Conservation (phyloP, 441 rosid genomes). For the Aleurites moluccanus region DNA sequence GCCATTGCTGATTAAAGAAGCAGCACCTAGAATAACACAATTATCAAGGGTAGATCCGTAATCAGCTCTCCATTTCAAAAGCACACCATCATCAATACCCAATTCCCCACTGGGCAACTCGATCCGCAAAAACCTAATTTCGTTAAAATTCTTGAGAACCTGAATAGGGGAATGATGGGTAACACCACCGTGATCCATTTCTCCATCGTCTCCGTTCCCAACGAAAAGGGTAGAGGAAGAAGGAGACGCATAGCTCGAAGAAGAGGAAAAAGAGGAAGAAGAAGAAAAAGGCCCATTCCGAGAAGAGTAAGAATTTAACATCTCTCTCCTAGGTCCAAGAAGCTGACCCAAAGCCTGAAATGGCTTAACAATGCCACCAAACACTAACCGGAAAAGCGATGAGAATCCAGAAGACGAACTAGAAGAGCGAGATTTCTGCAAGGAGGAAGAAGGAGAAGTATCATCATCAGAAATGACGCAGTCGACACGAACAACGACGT, state of each 20-base stretch:
- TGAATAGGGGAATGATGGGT: conserved; percentile 96
- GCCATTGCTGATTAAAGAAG: conserved; percentile 43
- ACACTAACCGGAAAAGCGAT: conserved; percentile 48
- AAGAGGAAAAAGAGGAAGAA: too few species aligned
- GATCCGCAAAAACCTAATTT: conserved; percentile 72
- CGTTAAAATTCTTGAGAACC: conserved; percentile 73
- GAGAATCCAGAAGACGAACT: conserved; percentile 39
- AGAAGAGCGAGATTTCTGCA: conserved; percentile 44
- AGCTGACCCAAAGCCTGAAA: conserved; percentile 66
- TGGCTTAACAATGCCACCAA: conserved; percentile 68
- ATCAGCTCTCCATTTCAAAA: conserved; percentile 87
- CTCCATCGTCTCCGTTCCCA: conserved; percentile 51
- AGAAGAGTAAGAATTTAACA: conserved; percentile 15
- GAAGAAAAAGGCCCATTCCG: conserved; percentile 22
- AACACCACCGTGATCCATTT: conserved; percentile 70
- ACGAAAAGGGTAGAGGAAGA: conserved; percentile 43
- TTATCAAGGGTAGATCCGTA: conserved; percentile 87
- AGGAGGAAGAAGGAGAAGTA: conserved; percentile 36
- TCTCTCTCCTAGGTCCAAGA: conserved; percentile 42
- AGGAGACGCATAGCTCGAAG: conserved; percentile 2
- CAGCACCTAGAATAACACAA: conserved; percentile 85
- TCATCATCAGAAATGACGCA: conserved; percentile 91
- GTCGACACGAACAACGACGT: conserved; percentile 88
- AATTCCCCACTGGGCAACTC: conserved; percentile 83
- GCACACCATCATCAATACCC: conserved; percentile 71